Evolutionary conservation across 75 land plant genomes (phyloP).

Genomic region (Isoetes taiwanensis): DNA sequence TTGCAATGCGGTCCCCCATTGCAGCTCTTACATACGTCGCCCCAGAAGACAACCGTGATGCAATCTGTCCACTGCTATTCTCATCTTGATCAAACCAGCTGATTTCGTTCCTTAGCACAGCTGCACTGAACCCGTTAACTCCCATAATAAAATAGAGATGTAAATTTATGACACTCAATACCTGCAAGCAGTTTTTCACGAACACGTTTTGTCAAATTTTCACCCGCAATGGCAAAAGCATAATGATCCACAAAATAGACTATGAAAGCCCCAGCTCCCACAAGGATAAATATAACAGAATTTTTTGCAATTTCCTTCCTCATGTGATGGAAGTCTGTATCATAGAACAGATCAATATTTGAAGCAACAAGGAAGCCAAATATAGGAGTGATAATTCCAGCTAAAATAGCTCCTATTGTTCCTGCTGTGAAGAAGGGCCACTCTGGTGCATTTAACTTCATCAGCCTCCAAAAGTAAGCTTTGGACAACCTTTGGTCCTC

Average conservation of each 20-base stretch:
- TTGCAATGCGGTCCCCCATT: slow-evolving; percentile 77
- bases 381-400: slow-evolving; percentile 61
- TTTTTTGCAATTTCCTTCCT: slow-evolving; percentile 19
- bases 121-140: too few species aligned
- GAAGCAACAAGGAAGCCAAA: slow-evolving; percentile 70
- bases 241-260: slow-evolving; percentile 26
- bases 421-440: slow-evolving; percentile 64
- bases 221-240: slow-evolving; percentile 71
- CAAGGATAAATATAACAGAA: slow-evolving; percentile 14
- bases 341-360: slow-evolving; percentile 55
- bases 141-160: too few species aligned
- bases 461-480: slow-evolving; percentile 57
- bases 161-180: too few species aligned
- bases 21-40: slow-evolving; percentile 82
- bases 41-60: slow-evolving; percentile 61
- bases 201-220: slow-evolving; percentile 65
- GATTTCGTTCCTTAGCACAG: slow-evolving; percentile 64
- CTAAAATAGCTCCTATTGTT: slow-evolving; percentile 55
- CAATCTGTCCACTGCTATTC: slow-evolving; percentile 63
- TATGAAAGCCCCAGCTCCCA: slow-evolving; percentile 7
- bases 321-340: slow-evolving; percentile 35
- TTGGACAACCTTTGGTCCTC: background rate
- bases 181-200: slow-evolving; percentile 53
- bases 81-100: slow-evolving; percentile 94
- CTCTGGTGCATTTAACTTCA: slow-evolving; percentile 72